Evolutionary conservation across 768 basidiomycete species (phyloP).

Genomic region (Galerina marginata): DNA sequence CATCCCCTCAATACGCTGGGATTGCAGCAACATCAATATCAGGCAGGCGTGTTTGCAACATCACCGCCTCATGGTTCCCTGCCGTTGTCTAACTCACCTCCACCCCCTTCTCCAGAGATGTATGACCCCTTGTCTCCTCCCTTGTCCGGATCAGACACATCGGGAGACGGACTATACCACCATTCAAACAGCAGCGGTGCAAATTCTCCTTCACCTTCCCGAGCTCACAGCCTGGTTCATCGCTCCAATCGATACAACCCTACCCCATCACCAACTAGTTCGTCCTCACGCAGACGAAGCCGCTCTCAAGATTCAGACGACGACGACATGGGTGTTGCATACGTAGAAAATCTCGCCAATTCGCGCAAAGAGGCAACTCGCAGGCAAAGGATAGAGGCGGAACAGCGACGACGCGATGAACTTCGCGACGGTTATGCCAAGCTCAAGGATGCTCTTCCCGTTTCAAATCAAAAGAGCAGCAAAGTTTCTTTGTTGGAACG

Average conservation of each 20-base stretch:
- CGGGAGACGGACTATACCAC: conserved; percentile 82
- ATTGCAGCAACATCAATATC: conserved; percentile 72
- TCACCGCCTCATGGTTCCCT: conserved; percentile 73
- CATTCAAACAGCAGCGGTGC: conserved; percentile 79
- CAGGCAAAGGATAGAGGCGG: conserved; percentile 86
- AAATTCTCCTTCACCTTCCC: conserved; percentile 79
- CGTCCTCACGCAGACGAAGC: conserved; percentile 69
- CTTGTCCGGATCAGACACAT: conserved; percentile 89
- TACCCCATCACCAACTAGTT: conserved; percentile 81
- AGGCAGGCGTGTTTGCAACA: conserved; percentile 60
- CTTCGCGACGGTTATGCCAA: conserved; percentile 89
- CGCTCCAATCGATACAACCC: conserved; percentile 78
- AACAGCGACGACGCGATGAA: conserved; percentile 88
- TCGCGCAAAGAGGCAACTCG: conserved; percentile 85
- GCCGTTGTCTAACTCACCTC: conserved; percentile 71
- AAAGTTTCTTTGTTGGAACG: conserved; percentile 89
- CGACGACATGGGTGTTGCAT: conserved; percentile 75
- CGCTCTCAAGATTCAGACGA: conserved; percentile 82
- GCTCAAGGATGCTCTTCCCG: conserved; percentile 85
- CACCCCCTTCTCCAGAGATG: conserved; percentile 78
- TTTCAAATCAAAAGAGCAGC: conserved; percentile 89
- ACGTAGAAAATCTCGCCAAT: conserved; percentile 74
- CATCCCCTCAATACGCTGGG: conserved; percentile 53
- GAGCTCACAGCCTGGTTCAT: conserved; percentile 79
- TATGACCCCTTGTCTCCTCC: conserved; percentile 87